Base-by-base conservation (phyloP, 164 flowering plant species). In the Vitis labrusca region DNA sequence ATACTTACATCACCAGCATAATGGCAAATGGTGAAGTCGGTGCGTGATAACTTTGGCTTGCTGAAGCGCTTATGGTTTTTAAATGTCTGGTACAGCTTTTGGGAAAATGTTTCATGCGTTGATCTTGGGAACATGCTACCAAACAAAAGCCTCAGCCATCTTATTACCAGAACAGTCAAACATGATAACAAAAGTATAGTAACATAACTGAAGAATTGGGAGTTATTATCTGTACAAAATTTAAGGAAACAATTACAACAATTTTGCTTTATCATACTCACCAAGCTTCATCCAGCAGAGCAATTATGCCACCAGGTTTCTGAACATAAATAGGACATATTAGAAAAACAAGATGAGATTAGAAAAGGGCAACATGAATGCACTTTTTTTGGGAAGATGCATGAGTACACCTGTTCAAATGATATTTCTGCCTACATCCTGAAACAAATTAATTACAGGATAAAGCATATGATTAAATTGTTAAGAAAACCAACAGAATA, bases 231-330 rank as follows among this genome's bases (percentile, higher is more conserved):
- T 44, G 60, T 9, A n/a, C 8, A 15, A 30, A 9, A 63, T 9
- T 56, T 9, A 55, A 16, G 27, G 16, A 12, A 68, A 56, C 12
- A 15, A 9, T 23, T 4, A 30, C 6, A 53, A 29, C 10, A 60
- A 8, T 27, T 27, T 47, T 15, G 15, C 52, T 55, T 8, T 17
- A 37, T 13, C 29, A 29, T 48, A 73, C 94, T 71, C 81, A 96
- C 99, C 99, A 96, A 76, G 99, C 99, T 80, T 96, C 98, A 83
- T 96, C 99, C 59, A 96, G 83, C 76, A 93, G 98, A 61, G 99
- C 84, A 75, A 96, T 85, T 62, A 96, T 89, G 64, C 99, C 99
- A 77, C 99, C 99, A 73, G 97, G 98, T 83, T 92, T 96, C 99
- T 96, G 95, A 51, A 81, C 58, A 66, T 27, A 23, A 52, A 62